Evolutionary conservation across 441 rosid genomes (phyloP).

Genomic region (Jatropha podagrica): DNA sequence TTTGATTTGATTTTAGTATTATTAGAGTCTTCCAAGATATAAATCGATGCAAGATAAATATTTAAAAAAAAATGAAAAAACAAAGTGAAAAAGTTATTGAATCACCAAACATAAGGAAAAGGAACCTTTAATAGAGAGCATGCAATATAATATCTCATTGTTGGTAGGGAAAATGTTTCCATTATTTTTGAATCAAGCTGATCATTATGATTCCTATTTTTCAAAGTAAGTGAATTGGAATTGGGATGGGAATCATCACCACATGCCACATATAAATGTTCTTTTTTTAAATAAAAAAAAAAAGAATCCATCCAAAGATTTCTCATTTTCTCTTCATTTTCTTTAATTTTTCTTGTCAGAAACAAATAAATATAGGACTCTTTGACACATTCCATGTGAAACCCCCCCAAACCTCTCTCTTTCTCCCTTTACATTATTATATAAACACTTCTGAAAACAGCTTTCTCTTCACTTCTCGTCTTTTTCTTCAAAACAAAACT

Average conservation of each 20-base stretch:
- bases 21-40: no score
- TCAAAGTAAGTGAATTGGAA: slow-evolving; percentile 16
- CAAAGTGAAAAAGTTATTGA: neutral
- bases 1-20: no score
- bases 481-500: neutral
- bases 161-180: slow-evolving; percentile 9
- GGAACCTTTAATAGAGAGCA: neutral
- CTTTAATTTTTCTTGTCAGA: neutral
- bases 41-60: no score
- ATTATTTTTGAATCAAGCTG: slow-evolving; percentile 29
- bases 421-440: slow-evolving; percentile 19
- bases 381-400: slow-evolving; percentile 33
- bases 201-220: slow-evolving; percentile 28
- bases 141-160: neutral
- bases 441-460: slow-evolving; percentile 27
- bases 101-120: neutral
- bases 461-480: slow-evolving; percentile 24
- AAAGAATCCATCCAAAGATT: slow-evolving; percentile 11
- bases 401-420: slow-evolving; percentile 5
- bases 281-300: neutral
- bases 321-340: slow-evolving; percentile 5
- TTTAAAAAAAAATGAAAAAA: neutral
- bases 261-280: slow-evolving; percentile 17
- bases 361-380: neutral
- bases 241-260: slow-evolving; percentile 31